phyloP scores from a whole-genome alignment of 2,329 filamentous ascomycete species.

The Ascochyta clinopodiicola region DNA sequence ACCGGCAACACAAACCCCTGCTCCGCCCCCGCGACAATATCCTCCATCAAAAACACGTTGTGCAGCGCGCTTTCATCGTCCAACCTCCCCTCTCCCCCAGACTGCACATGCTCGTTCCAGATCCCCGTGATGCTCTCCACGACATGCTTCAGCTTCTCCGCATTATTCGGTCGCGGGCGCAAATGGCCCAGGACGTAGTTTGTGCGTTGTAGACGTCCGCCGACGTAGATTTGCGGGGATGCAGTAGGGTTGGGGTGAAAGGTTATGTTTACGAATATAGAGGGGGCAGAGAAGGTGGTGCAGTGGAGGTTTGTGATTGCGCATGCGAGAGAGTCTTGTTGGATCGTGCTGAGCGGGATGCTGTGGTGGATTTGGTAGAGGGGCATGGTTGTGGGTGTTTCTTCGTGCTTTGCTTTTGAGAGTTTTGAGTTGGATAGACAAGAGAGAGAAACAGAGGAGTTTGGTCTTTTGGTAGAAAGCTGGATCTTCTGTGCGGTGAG shows the following conservation, averaged over 20 bases:
- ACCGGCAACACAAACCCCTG: slow-evolving; percentile 33
- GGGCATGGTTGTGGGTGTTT: slow-evolving; percentile 44
- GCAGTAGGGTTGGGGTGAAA: slow-evolving; percentile 31
- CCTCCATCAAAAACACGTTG: slow-evolving; percentile 36
- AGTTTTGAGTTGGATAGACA: too few relatives aligned
- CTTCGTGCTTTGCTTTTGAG: too few relatives aligned
- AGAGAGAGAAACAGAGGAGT: too few relatives aligned
- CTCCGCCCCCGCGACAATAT: slow-evolving; percentile 35
- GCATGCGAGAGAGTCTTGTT: slow-evolving; percentile 50
- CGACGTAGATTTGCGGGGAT: slow-evolving; percentile 6
- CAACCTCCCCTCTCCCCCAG: slow-evolving; percentile 14
- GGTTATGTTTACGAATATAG: slow-evolving; percentile 54
- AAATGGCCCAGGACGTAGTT: slow-evolving; percentile 35
- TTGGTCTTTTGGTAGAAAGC: too few relatives aligned
- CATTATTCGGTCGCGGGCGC: slow-evolving; percentile 24
- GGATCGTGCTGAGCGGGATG: slow-evolving; percentile 34
- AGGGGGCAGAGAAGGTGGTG: slow-evolving; percentile 40
- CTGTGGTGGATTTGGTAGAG: slow-evolving; percentile 54
- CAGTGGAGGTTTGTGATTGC: slow-evolving; percentile 52
- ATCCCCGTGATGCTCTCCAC: slow-evolving; percentile 14
- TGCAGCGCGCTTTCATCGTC: slow-evolving; percentile 28
- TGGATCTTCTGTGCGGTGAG: too few relatives aligned
- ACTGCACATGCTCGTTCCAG: slow-evolving; percentile 27
- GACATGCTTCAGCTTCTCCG: slow-evolving; percentile 17
- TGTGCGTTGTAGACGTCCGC: background rate